A percentile compares a stretch with the other conserved stretches of the same genome.
phyloP scores from a whole-genome alignment of 106 monocot species.

The Xerophyta viscosa region DNA sequence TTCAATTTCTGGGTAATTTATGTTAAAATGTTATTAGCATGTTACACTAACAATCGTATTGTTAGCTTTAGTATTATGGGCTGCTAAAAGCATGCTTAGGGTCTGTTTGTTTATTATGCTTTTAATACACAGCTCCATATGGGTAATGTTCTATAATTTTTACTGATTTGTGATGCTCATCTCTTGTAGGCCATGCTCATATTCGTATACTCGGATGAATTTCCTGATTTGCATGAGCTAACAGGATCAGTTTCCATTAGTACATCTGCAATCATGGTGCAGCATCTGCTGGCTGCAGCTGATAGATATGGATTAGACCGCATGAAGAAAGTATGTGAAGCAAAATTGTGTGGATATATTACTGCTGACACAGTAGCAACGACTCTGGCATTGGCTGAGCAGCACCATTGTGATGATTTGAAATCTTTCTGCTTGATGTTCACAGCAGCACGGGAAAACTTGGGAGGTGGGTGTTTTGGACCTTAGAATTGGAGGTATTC shows the following conservation, averaged over 20 bases:
- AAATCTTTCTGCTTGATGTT: slow-evolving; percentile 82
- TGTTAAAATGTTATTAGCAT: too few relatives aligned
- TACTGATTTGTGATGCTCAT: neutral
- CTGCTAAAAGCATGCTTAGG: too few relatives aligned
- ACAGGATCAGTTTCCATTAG: slow-evolving; percentile 39
- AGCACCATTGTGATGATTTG: slow-evolving; percentile 64
- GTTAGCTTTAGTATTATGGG: too few relatives aligned
- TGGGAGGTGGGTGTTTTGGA: slow-evolving; percentile 53
- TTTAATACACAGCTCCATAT: neutral
- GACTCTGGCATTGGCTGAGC: slow-evolving; percentile 88
- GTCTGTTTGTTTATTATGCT: too few relatives aligned
- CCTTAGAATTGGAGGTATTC: too few relatives aligned
- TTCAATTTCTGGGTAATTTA: too few relatives aligned
- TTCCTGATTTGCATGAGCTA: slow-evolving; percentile 57
- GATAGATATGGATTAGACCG: slow-evolving; percentile 83
- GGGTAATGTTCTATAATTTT: neutral
- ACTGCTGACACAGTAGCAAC: slow-evolving; percentile 69
- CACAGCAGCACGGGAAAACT: slow-evolving; percentile 43
- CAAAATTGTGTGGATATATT: slow-evolving; percentile 35
- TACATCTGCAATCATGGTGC: slow-evolving; percentile 50
- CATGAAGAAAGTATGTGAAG: slow-evolving; percentile 68
- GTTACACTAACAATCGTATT: too few relatives aligned
- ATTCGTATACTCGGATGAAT: slow-evolving; percentile 65
- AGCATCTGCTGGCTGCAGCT: slow-evolving; percentile 83
- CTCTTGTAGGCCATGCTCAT: slow-evolving; percentile 68